These are phyloP conservation scores for Datisca glomerata DNA, from an alignment of 306 rosid genomes.

Conservation along the genomic window DNA sequence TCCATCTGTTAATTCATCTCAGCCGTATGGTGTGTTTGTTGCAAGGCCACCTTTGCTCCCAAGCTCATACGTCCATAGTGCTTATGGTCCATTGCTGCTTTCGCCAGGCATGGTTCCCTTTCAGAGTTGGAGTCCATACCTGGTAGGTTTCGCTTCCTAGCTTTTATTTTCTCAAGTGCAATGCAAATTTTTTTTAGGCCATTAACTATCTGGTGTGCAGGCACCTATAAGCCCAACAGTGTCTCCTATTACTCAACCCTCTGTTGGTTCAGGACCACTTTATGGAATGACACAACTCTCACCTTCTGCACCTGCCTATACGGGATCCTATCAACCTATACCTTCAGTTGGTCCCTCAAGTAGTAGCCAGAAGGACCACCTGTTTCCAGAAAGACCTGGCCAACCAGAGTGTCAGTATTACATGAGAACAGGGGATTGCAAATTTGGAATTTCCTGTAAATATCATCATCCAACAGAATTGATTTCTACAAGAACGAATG, in stretches of 20 bases:
- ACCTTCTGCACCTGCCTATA: constrained; percentile 36
- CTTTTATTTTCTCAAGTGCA: not conserved
- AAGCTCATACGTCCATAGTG: constrained; percentile 57
- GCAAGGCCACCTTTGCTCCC: constrained; percentile 70
- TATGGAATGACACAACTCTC: constrained; percentile 54
- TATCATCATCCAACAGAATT: constrained; percentile 80
- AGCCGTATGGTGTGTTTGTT: constrained; percentile 54
- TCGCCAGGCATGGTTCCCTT: constrained; percentile 67
- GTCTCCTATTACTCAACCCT: constrained; percentile 44
- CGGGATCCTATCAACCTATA: constrained; percentile 38
- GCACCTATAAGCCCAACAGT: constrained; percentile 39
- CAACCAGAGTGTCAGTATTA: constrained; percentile 78
- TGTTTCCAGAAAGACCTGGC: constrained; percentile 86
- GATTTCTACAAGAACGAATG: constrained; percentile 32
- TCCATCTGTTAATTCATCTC: constrained; percentile 53
- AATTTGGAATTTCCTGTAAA: constrained; percentile 83
- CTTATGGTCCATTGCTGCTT: constrained; percentile 59
- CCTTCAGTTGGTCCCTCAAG: constrained; percentile 48
- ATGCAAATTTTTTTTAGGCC: constrained; percentile 8
- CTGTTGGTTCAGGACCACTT: constrained; percentile 40
- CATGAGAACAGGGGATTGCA: constrained; percentile 90
- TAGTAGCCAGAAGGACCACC: constrained; percentile 47
- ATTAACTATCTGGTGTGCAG: constrained; percentile 31
- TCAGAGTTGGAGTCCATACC: constrained; percentile 64
- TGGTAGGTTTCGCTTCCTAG: constrained; percentile 27